Percentiles rank a stretch among this genome's conserved stretches.
Evolutionary conservation across 495 filamentous ascomycete genomes (phyloP).

Genomic region (Aspergillus taichungensis): DNA sequence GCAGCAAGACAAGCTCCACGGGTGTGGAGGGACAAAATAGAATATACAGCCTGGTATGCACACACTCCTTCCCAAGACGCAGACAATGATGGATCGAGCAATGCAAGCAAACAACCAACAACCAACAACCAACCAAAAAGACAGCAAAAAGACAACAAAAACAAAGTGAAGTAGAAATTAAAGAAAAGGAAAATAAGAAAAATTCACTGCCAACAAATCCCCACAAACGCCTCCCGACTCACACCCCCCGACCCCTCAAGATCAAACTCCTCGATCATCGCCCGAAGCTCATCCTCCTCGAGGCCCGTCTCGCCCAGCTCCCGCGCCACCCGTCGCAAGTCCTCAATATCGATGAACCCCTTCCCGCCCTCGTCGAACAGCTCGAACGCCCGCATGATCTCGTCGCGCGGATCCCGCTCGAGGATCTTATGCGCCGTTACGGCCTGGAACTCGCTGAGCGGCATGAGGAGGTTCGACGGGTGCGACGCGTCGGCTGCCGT

Average conservation of each 20-base stretch:
- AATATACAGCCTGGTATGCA: no score
- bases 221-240: slow-evolving; percentile 81
- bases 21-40: no score
- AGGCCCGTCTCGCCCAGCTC: slow-evolving; percentile 83
- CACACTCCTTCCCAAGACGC: slow-evolving; percentile 8
- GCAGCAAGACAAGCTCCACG: no score
- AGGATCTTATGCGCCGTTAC: slow-evolving; percentile 74
- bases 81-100: slow-evolving; percentile 7
- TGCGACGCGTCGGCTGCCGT: slow-evolving; percentile 33
- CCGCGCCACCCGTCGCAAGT: slow-evolving; percentile 77
- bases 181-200: slow-evolving; percentile 2
- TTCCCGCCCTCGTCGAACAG: slow-evolving; percentile 77
- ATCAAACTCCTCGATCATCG: slow-evolving; percentile 99
- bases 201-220: slow-evolving; percentile 56
- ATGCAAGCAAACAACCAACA: slow-evolving; percentile 5
- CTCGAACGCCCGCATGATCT: slow-evolving; percentile 85
- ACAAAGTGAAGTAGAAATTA: slow-evolving; percentile 10
- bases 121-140: slow-evolving; percentile 6
- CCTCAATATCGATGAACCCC: slow-evolving; percentile 77
- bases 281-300: slow-evolving; percentile 82
- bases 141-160: slow-evolving; percentile 1
- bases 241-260: slow-evolving; percentile 86
- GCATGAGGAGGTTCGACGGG: slow-evolving; percentile 54
- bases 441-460: slow-evolving; percentile 63
- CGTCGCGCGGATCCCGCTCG: slow-evolving; percentile 75